These are phyloP conservation scores for Lizonia empirigonia DNA, from an alignment of 2,329 filamentous ascomycete species.

Conservation along the genomic window DNA sequence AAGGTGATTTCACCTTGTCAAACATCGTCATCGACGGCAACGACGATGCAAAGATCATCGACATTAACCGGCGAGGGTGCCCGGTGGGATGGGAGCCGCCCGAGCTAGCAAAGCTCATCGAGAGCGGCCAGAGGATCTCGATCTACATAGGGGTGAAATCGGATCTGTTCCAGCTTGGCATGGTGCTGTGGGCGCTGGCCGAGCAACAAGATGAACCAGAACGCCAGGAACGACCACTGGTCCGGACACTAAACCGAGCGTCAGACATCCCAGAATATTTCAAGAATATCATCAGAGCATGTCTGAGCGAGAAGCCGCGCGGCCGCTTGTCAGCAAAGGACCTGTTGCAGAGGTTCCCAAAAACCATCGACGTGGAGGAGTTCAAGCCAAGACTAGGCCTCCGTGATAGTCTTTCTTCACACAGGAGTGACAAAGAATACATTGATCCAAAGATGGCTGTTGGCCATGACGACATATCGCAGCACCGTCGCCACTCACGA, in stretches of 20 bases:
- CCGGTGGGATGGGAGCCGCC: slow-evolving; percentile 98
- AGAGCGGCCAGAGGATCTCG: slow-evolving; percentile 85
- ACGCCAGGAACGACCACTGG: slow-evolving; percentile 70
- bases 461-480: slow-evolving; percentile 51
- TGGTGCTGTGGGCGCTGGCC: slow-evolving; percentile 94
- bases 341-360: slow-evolving; percentile 59
- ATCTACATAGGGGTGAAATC: slow-evolving; percentile 99
- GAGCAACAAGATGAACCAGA: slow-evolving; percentile 91
- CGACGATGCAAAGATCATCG: slow-evolving; percentile 93
- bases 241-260: slow-evolving; percentile 34
- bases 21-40: slow-evolving; percentile 92
- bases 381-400: slow-evolving; percentile 23
- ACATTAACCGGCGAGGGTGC: slow-evolving; percentile 96
- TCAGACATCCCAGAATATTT: slow-evolving; percentile 78
- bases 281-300: slow-evolving; percentile 73
- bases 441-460: slow-evolving; percentile 54
- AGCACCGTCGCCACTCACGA: slow-evolving; percentile 33
- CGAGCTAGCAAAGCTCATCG: slow-evolving; percentile 82
- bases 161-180: slow-evolving; percentile 92
- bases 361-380: slow-evolving; percentile 19
- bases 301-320: slow-evolving; percentile 75
- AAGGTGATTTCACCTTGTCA: slow-evolving; percentile 95
- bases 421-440: slow-evolving; percentile 54
- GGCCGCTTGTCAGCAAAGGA: slow-evolving; percentile 73
- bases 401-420: slow-evolving; percentile 47